Conservation (phyloP, 352 stramenopile species). For the Phytophthora fragariae region DNA sequence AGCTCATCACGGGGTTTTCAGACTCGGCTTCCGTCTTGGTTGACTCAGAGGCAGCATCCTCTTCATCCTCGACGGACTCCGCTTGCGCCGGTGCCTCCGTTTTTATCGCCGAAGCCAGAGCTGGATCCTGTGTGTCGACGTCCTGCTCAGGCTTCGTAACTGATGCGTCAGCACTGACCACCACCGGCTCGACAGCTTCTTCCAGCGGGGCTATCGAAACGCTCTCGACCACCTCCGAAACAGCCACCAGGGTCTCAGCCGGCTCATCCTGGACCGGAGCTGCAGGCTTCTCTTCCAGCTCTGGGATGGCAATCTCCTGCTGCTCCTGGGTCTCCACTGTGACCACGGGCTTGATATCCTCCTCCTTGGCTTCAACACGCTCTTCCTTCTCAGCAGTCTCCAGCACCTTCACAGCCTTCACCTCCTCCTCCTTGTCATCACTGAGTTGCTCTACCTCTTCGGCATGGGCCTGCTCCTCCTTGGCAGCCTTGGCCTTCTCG, state of each 20-base stretch:
- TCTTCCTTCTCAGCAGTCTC: neutral
- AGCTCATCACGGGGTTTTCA: constrained; percentile 39
- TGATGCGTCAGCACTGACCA: constrained; percentile 3
- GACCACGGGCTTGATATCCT: neutral
- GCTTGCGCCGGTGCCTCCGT: neutral
- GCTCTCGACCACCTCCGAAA: constrained; percentile 8
- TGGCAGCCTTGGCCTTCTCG: constrained; percentile 20
- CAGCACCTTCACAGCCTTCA: neutral
- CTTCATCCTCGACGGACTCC: constrained; percentile 10
- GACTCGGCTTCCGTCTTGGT: constrained; percentile 27
- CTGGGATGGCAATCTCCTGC: neutral
- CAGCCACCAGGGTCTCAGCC: constrained; percentile 4
- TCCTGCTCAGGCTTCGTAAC: constrained; percentile 4
- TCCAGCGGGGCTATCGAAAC: constrained; percentile 5
- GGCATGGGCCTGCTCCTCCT: constrained; percentile 4
- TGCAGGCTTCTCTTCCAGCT: constrained; percentile 5
- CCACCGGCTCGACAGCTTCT: constrained; percentile 7
- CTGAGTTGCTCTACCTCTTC: constrained; percentile 5
- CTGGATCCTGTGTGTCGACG: neutral
- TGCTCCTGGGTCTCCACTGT: constrained; percentile 6
- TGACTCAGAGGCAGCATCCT: constrained; percentile 3
- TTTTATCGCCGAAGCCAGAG: constrained; percentile 3
- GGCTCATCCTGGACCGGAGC: constrained; percentile 2
- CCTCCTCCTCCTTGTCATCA: neutral
- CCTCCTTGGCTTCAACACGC: neutral